A percentile compares a stretch with the other conserved stretches of the same genome.
phyloP scores from a whole-genome alignment of 331 rosid genomes.

The Malus hybrid region DNA sequence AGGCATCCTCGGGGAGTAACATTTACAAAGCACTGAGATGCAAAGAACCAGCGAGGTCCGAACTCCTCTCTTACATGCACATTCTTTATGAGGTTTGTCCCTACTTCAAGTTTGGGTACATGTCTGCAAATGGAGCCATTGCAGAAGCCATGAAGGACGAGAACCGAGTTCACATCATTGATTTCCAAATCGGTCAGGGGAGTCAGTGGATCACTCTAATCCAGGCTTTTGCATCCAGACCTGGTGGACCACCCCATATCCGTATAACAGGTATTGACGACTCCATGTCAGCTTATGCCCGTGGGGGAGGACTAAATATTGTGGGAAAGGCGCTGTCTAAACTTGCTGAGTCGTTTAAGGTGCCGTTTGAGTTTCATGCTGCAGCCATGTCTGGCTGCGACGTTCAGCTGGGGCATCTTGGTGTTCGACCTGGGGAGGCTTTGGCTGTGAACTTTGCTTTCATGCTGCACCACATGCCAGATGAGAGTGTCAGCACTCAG shows the following conservation, averaged over 20 bases:
- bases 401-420: conserved; percentile 53
- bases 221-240: conserved; percentile 93
- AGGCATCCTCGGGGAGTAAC: conserved; percentile 61
- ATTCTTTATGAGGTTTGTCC: conserved; percentile 44
- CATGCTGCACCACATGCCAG: conserved; percentile 91
- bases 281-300: conserved; percentile 77
- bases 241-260: conserved; percentile 94
- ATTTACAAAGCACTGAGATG: conserved; percentile 68
- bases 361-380: conserved; percentile 79
- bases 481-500: conserved; percentile 86
- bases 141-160: conserved; percentile 97
- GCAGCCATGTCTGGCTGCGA: conserved; percentile 68
- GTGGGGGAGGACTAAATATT: conserved; percentile 76
- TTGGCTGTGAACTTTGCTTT: conserved; percentile 87
- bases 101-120: too few relatives aligned
- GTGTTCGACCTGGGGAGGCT: conserved; percentile 59
- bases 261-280: conserved; percentile 89
- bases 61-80: conserved; percentile 83
- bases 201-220: conserved; percentile 91
- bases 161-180: conserved; percentile 77
- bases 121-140: conserved; percentile 86
- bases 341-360: conserved; percentile 67
- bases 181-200: conserved; percentile 89
- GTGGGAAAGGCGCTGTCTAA: conserved; percentile 67
- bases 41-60: conserved; percentile 74